Percentiles rank a stretch among this genome's conserved stretches.
phyloP scores from a whole-genome alignment of 1,284 basidiomycete genomes.

The Tausonia pullulans region DNA sequence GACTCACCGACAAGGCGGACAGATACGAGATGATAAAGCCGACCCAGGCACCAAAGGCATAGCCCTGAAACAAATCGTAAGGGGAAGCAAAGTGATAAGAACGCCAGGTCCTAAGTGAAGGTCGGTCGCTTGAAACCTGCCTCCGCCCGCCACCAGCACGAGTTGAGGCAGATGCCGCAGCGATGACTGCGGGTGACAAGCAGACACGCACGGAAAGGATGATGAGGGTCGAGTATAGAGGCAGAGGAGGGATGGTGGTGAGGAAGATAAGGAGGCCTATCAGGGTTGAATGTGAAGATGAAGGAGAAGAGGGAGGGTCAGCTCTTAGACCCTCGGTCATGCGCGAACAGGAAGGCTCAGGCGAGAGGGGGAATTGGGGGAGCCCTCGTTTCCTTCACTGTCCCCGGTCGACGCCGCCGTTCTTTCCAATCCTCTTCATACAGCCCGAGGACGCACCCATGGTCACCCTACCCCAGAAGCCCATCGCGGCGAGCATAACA shows the following conservation, averaged over 20 bases:
- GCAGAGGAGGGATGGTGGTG: constrained; percentile 38
- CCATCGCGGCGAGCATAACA: background rate
- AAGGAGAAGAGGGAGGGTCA: background rate
- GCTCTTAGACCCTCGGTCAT: background rate
- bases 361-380: no score
- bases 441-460: background rate
- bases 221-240: constrained; percentile 43
- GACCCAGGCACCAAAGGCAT: constrained; percentile 39
- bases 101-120: no score
- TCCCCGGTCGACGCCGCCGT: background rate
- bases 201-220: constrained; percentile 26
- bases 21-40: constrained; percentile 41
- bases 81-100: no score
- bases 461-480: background rate
- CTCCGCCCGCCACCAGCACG: no score
- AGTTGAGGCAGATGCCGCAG: no score
- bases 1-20: constrained; percentile 30
- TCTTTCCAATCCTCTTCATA: background rate
- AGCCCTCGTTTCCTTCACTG: background rate
- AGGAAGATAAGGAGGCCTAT: constrained; percentile 29
- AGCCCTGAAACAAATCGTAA: constrained; percentile 26
- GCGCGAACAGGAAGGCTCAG: no score
- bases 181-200: no score
- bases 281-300: background rate
- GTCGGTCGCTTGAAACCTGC: no score